Evolutionary conservation across 1,139 yeast species (phyloP), one percentile per base, ranked within the genome.

Genomic region (Scheffersomyces quercinus): DNA sequence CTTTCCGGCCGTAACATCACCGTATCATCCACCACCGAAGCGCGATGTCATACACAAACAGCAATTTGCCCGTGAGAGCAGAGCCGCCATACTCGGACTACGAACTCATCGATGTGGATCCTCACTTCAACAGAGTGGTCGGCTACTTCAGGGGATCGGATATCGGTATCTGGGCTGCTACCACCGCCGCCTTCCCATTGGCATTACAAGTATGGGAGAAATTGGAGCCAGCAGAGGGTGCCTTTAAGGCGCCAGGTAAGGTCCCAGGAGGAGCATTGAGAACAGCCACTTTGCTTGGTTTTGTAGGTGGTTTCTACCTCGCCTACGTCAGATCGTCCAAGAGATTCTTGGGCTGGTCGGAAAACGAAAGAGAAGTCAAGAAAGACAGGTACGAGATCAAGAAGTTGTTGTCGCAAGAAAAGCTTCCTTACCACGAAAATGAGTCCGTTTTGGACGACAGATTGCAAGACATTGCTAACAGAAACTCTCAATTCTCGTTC

Each of bases 281-380:
- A 68, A 78, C 76, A 2, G 77, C 84, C 36, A 67, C 84, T 1
- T 63, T 82, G 42, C 64, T 86, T 45, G 95, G 95, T 14, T 68
- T 79, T 38, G 59, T 78, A 39, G 90, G 90, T 43, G 95, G 96
- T 2, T 87, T 87, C 64, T 68, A 82, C 52, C 70, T 82, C 44
- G 84, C 88, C 36, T 87, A 87, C 65, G 79, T 69, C 39, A 71
- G 78, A 56, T 82, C 91, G 12, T 70, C 84, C 29, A 76, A 79
- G 63, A 78, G 96, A 64, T 87, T 88, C 66, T 82, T 85, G 73
- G 96, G 96, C 29, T 80, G 83, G 74, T 58, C 77, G 32, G 96
- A 88, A 67, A 88, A 88, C 67, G 60, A 73, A 29, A 72, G 84
- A 54, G 96, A 88, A 66, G 90, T 86, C 42, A 62, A 64, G 46